phyloP scores from a whole-genome alignment of 768 basidiomycete species.

The Porpolomopsis calyptriformis region DNA sequence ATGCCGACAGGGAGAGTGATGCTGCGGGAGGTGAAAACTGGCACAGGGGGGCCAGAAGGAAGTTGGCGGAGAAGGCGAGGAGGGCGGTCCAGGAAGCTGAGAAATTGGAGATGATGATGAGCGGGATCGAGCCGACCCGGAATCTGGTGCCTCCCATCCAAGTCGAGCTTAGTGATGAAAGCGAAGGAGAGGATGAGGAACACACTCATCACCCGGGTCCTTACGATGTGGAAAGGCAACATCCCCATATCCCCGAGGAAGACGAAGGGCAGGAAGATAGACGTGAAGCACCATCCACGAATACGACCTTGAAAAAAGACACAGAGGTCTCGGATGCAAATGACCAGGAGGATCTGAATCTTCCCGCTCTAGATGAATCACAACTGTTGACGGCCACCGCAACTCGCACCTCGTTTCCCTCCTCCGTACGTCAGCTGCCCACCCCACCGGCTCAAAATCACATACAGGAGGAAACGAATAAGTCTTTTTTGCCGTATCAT shows the following conservation, averaged over 20 bases:
- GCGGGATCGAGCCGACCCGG: constrained; percentile 14
- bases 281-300: constrained; percentile 10
- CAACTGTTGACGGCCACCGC: constrained; percentile 30
- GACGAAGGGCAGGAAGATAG: constrained; percentile 43
- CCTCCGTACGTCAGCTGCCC: constrained; percentile 16
- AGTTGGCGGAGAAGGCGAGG: constrained; percentile 61
- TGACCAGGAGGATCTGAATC: constrained; percentile 11
- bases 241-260: constrained; percentile 61
- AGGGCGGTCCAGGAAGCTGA: constrained; percentile 50
- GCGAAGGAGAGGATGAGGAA: constrained; percentile 53
- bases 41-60: constrained; percentile 55
- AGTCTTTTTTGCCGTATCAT: too few relatives aligned
- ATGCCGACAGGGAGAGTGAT: constrained; percentile 34
- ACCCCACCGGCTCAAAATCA: constrained; percentile 4
- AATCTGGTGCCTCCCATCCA: constrained; percentile 50
- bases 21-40: constrained; percentile 36
- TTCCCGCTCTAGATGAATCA: constrained; percentile 21
- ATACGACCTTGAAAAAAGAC: not conserved
- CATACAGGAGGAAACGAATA: too few relatives aligned
- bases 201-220: constrained; percentile 29
- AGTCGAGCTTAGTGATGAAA: constrained; percentile 71
- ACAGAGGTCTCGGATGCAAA: not conserved
- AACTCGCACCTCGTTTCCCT: constrained; percentile 21
- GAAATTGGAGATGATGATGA: constrained; percentile 34
- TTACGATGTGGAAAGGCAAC: constrained; percentile 29